Base-by-base conservation (phyloP, 176 grass and related monocot genomes). In the Carex littledalei region DNA sequence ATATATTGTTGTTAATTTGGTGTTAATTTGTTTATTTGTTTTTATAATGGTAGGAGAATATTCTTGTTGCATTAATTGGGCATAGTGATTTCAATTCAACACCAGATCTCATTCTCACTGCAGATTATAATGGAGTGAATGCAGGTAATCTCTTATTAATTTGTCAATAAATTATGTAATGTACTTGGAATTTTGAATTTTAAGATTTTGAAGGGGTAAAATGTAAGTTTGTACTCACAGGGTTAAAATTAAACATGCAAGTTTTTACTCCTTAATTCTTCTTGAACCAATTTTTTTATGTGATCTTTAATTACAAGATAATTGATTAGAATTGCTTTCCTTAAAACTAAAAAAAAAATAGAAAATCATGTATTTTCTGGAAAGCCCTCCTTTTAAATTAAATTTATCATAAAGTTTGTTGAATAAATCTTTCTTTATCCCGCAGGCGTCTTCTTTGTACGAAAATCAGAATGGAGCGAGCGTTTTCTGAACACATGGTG, bases 121-220 rank as follows among this genome's bases (percentile, higher is more conserved):
- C 93, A 83, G 95, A 98, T 87, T 63, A 82, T 17, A 93, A 93
- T 29, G 95, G 93, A 55, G 89, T 98, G 7, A 98, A 98, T 20
- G 82, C 95, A 29, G 95, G 95, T 98, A 90, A 10, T 63, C 6
- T 0, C 58, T n/a, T 16, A 2, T 24, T 24, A 24, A 24, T 52
- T 14, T 14, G 2, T 3, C 24, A 15, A 34, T 34, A 13, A 67
- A 5, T 29, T 22, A 62, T 22, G 34, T 3, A 35, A 35, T 35
- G 59, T 62, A 62, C n/a, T 21, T 8, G 7, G 0, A 24, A 8
- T 60, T 47, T 47, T 47, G 1, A 9, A 2, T n/a, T 59, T 59
- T 59, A 59, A 59, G 56, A 59, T 59, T 59, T 59, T 6, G 56
- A 18, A 59, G 56, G 56, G 56, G 56, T 17, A 59, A 59, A 58